Evolutionary conservation across 2,329 filamentous ascomycete genomes (phyloP).

Genomic region (Neurospora crassa): DNA sequence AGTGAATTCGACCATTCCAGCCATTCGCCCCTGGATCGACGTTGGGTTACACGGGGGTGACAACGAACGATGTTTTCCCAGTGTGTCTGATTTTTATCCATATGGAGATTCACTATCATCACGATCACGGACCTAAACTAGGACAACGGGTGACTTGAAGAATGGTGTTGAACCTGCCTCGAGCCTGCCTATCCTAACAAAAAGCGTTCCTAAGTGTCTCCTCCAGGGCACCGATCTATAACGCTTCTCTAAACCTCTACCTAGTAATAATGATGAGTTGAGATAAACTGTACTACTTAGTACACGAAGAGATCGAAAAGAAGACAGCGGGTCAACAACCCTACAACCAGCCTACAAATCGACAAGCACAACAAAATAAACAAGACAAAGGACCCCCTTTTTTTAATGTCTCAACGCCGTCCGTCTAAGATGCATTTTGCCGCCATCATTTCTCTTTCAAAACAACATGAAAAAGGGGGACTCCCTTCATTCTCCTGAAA

Average conservation of each 20-base stretch:
- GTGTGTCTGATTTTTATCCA: not conserved
- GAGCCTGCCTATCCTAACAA: not conserved
- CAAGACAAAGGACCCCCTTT: not conserved
- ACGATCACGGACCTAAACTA: not conserved
- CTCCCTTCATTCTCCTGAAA: not conserved
- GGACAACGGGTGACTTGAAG: not conserved
- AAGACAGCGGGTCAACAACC: not conserved
- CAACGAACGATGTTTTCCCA: not conserved
- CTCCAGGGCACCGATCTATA: not conserved
- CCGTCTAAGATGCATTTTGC: not conserved
- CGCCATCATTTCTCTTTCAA: not conserved
- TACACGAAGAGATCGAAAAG: not conserved
- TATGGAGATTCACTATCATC: not conserved
- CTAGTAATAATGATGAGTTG: not conserved
- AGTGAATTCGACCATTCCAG: not conserved
- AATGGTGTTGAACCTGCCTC: not conserved
- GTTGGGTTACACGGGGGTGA: not conserved
- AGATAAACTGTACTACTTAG: not conserved
- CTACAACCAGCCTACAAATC: not conserved
- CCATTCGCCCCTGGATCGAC: not conserved
- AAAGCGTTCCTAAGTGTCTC: not conserved
- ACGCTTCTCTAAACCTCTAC: not conserved
- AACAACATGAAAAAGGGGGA: not conserved
- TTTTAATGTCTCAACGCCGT: not conserved
- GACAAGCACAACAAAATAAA: not conserved